Evolutionary conservation across 2,329 filamentous ascomycete genomes (phyloP).

Genomic region (Thelonectria blattea): DNA sequence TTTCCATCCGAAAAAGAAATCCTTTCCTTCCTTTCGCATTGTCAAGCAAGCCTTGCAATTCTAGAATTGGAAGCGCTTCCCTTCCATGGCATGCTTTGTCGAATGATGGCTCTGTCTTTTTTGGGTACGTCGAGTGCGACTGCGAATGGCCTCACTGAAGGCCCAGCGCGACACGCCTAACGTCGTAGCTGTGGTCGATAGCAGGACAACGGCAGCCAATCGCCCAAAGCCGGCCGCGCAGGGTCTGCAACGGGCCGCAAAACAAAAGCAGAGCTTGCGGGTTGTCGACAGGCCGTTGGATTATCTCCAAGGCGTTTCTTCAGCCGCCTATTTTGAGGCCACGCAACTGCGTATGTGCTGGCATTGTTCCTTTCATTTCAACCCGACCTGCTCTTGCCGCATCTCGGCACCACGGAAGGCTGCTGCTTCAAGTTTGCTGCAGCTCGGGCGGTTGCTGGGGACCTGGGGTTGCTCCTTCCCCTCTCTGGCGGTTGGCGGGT

Average conservation of each 20-base stretch:
- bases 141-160: constrained; percentile 16
- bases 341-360: constrained; percentile 17
- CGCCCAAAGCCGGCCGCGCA: constrained; percentile 4
- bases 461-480: constrained; percentile 11
- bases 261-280: constrained; percentile 1
- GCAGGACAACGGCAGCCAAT: constrained; percentile 19
- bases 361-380: constrained; percentile 3
- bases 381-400: not conserved
- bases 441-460: constrained; percentile 13
- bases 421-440: not conserved
- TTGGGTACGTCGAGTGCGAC: not conserved
- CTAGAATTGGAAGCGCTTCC: constrained; percentile 7
- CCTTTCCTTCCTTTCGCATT: not conserved
- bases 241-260: constrained; percentile 7
- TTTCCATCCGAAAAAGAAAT: not conserved
- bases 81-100: constrained; percentile 9
- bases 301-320: constrained; percentile 19
- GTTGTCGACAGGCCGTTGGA: not conserved
- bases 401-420: not conserved
- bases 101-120: not conserved
- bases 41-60: not conserved
- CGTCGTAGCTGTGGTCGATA: constrained; percentile 12
- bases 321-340: constrained; percentile 14
- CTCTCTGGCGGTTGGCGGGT: constrained; percentile 33
- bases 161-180: constrained; percentile 10